Conservation (phyloP, 2,329 filamentous ascomycete species). For the Orbilia ellipsospora region DNA sequence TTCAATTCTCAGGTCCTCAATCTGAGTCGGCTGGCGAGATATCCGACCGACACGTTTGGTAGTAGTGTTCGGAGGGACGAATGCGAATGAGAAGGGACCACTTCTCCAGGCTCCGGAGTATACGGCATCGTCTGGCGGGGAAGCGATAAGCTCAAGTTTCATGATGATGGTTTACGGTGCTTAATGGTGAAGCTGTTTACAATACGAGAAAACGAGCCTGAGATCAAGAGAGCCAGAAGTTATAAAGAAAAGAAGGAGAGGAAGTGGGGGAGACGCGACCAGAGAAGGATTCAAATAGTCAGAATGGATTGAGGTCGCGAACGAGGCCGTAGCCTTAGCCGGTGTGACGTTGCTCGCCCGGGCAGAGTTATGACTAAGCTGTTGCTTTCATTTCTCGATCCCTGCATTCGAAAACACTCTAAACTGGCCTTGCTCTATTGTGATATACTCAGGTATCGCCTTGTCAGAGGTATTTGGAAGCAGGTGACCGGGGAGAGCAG, state of each 20-base stretch:
- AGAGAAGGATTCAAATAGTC: constrained; percentile 19
- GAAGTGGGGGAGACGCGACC: constrained; percentile 1
- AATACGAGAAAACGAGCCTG: background rate
- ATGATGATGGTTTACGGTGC: constrained; percentile 1
- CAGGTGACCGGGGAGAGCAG: too few species aligned
- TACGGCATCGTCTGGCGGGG: background rate
- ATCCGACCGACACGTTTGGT: background rate
- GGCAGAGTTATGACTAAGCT: constrained; percentile 27
- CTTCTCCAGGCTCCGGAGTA: background rate
- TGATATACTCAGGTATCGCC: too few species aligned
- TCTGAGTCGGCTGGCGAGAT: constrained; percentile 4
- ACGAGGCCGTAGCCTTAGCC: background rate
- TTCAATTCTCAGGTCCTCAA: background rate
- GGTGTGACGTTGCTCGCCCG: constrained; percentile 3
- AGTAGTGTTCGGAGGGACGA: constrained; percentile 11
- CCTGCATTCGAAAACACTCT: too few species aligned
- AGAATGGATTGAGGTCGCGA: too few species aligned
- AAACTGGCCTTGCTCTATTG: too few species aligned
- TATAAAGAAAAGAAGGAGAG: background rate
- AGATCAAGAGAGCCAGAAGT: background rate
- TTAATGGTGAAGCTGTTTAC: too few species aligned
- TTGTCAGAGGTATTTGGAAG: too few species aligned
- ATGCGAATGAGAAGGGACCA: constrained; percentile 34
- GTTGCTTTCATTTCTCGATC: background rate
- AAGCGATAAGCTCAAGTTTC: constrained; percentile 1